phyloP scores from a whole-genome alignment of 2,329 filamentous ascomycete species.

The Pyricularia pennisetigena region DNA sequence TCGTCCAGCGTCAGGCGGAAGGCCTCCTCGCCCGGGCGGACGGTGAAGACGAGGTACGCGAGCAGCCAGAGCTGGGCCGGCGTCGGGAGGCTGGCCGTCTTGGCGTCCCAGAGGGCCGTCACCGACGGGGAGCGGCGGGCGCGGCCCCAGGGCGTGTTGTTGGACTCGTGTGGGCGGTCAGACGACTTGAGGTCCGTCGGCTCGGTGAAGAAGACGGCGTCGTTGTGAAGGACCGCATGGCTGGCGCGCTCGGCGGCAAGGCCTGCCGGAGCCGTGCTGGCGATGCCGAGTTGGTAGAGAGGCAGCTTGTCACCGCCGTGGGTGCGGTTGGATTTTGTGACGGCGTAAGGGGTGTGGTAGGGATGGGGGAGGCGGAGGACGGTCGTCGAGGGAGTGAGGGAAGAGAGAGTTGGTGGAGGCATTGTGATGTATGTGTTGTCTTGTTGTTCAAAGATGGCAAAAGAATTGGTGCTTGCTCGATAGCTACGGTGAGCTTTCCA shows the following conservation, averaged over 20 bases:
- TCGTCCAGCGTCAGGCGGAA: constrained; percentile 37
- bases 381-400: constrained; percentile 8
- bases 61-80: constrained; percentile 43
- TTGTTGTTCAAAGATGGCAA: background rate
- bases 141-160: constrained; percentile 48
- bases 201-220: constrained; percentile 19
- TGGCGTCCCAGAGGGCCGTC: constrained; percentile 30
- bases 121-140: constrained; percentile 41
- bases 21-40: constrained; percentile 36
- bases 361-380: constrained; percentile 20
- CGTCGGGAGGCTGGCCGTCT: constrained; percentile 24
- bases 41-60: constrained; percentile 40
- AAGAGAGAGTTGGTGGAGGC: background rate
- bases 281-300: constrained; percentile 11
- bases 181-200: constrained; percentile 21
- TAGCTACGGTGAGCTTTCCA: background rate
- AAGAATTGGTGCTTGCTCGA: background rate
- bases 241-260: constrained; percentile 5
- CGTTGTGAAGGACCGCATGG: constrained; percentile 15
- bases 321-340: constrained; percentile 9
- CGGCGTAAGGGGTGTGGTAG: constrained; percentile 17
- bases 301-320: constrained; percentile 1
- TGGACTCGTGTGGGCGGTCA: constrained; percentile 28
- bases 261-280: constrained; percentile 6
- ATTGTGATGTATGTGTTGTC: constrained; percentile 1